phyloP scores from a whole-genome alignment of 2,329 filamentous ascomycete genomes.

The Ophiostoma tasmaniense region DNA sequence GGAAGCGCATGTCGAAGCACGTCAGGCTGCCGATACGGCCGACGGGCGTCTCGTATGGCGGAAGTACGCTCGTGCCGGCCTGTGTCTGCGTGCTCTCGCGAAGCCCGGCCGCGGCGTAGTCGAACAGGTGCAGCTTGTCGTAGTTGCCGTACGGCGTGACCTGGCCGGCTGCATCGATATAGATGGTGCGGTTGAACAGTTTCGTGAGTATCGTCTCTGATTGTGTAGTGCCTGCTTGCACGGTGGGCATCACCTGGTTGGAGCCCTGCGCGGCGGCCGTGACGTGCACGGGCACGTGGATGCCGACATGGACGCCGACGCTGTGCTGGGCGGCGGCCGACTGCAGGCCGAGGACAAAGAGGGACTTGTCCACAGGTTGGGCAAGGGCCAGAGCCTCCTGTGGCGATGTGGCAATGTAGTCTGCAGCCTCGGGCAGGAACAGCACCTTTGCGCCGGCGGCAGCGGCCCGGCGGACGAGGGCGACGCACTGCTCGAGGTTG shows the following conservation, averaged over 20 bases:
- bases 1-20: conserved; percentile 85
- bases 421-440: conserved; percentile 85
- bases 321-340: conserved; percentile 53
- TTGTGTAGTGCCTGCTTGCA: conserved; percentile 16
- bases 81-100: conserved; percentile 32
- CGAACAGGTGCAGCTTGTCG: conserved; percentile 88
- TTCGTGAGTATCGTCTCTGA: conserved; percentile 23
- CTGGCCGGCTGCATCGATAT: conserved; percentile 38
- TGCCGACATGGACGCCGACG: conserved; percentile 74
- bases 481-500: conserved; percentile 72
- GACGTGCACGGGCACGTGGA: conserved; percentile 61
- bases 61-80: conserved; percentile 29
- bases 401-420: conserved; percentile 70
- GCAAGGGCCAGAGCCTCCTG: conserved; percentile 63
- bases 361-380: conserved; percentile 53
- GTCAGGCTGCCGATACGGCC: conserved; percentile 73
- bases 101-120: conserved; percentile 46
- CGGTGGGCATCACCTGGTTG: conserved; percentile 21
- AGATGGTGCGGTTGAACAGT: conserved; percentile 46
- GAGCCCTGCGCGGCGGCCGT: conserved; percentile 23
- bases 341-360: conserved; percentile 70
- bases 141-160: conserved; percentile 44
- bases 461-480: conserved; percentile 63
- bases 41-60: conserved; percentile 64
- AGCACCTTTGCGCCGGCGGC: conserved; percentile 68